These are phyloP conservation scores for Phaeosphaeria sp. DNA, from an alignment of 2,329 filamentous ascomycete species.

Conservation along the genomic window DNA sequence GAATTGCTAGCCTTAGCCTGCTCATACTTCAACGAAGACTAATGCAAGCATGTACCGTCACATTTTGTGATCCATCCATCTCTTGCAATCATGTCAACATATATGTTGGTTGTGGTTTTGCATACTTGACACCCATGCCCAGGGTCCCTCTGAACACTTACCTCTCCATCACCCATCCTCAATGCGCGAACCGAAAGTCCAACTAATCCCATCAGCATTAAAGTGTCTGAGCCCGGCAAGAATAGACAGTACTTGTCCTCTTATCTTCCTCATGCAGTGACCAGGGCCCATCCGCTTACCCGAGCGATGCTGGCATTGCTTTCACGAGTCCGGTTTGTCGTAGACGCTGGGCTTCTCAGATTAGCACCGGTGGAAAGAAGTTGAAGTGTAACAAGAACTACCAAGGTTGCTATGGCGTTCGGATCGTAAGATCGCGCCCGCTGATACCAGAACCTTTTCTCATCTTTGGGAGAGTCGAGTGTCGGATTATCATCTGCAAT, in stretches of 20 bases:
- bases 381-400: neutral
- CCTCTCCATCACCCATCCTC: too few species aligned
- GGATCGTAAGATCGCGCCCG: neutral
- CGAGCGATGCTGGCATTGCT: neutral
- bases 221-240: too few species aligned
- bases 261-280: slow-evolving; percentile 52
- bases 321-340: neutral
- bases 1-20: too few species aligned
- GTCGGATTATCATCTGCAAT: neutral
- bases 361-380: neutral
- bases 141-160: too few species aligned
- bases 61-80: too few species aligned
- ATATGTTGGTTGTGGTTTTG: too few species aligned
- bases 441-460: neutral
- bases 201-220: slow-evolving; percentile 13
- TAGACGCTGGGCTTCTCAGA: neutral
- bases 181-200: slow-evolving; percentile 46
- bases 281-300: slow-evolving; percentile 54
- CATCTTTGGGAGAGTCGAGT: neutral
- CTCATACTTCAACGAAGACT: too few species aligned
- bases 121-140: too few species aligned
- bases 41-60: too few species aligned
- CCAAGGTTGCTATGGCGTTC: neutral
- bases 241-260: too few species aligned
- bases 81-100: too few species aligned